A percentile compares a stretch with the other conserved stretches of the same genome.
Evolutionary conservation across 257 asterid species (phyloP).

Genomic region (Cruciata laevipes): DNA sequence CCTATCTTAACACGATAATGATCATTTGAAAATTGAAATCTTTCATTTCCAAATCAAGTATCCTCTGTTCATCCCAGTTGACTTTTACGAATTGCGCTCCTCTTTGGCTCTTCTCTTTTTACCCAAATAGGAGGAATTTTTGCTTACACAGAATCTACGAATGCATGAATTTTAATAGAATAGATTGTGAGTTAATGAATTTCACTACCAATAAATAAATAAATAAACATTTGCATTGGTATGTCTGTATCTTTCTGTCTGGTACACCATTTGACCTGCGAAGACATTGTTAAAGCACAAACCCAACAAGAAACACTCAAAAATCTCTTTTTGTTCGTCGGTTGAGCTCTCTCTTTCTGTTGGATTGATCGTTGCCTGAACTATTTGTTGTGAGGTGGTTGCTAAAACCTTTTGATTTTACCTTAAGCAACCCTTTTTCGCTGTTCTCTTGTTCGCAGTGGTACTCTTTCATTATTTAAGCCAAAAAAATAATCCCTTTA

Average conservation of each 20-base stretch:
- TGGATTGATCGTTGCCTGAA: conserved; percentile 38
- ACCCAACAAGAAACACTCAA: conserved; percentile 16
- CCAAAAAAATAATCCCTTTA: conserved; percentile 6
- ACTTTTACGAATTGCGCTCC: too few relatives aligned
- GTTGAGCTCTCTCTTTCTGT: conserved; percentile 66
- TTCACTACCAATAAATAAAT: not conserved
- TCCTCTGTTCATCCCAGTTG: too few relatives aligned
- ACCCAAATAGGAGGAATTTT: too few relatives aligned
- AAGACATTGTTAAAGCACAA: conserved; percentile 20
- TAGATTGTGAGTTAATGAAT: conserved; percentile 8
- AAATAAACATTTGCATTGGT: not conserved
- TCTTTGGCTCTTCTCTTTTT: too few relatives aligned
- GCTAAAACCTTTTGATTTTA: conserved; percentile 41
- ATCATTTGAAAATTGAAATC: too few relatives aligned
- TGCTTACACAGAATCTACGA: too few relatives aligned
- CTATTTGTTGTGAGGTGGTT: conserved; percentile 61
- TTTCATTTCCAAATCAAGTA: too few relatives aligned
- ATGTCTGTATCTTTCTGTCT: conserved; percentile 17
- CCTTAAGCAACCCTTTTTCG: conserved; percentile 50
- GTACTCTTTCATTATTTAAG: conserved; percentile 3
- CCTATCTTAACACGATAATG: too few relatives aligned
- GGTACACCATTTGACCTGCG: conserved; percentile 39
- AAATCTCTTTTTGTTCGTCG: conserved; percentile 14
- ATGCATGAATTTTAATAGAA: too few relatives aligned
- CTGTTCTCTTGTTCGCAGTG: not conserved